Percentiles rank a stretch among this genome's conserved stretches.
Conservation (phyloP, 129 eudicot genomes). For the Helianthus tuberosus region DNA sequence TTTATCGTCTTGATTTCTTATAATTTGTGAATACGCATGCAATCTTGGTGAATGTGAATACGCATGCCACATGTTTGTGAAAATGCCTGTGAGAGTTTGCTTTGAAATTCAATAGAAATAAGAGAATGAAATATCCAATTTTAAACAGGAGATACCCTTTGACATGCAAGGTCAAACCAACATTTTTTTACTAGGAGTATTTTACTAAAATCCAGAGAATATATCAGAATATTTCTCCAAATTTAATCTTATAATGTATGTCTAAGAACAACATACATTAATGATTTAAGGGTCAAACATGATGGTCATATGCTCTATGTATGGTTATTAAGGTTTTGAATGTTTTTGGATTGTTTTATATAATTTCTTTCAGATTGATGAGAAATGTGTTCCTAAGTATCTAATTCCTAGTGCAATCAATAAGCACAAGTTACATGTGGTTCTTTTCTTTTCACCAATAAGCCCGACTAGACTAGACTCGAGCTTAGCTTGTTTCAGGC, state of each 20-base stretch:
- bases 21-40: background rate
- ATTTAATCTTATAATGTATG: background rate
- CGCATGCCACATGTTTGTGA: conserved; percentile 33
- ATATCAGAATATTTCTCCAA: background rate
- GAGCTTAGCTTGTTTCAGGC: too few species aligned
- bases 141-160: background rate
- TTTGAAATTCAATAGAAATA: background rate
- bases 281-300: background rate
- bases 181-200: background rate
- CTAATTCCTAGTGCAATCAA: background rate
- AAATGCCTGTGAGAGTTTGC: conserved; percentile 24
- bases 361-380: background rate
- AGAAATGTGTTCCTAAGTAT: background rate
- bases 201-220: background rate
- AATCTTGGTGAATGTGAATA: background rate
- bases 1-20: conserved; percentile 3
- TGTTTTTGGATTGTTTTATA: background rate
- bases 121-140: background rate
- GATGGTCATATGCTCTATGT: conserved; percentile 22
- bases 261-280: background rate
- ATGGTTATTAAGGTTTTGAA: conserved; percentile 12
- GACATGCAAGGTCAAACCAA: background rate
- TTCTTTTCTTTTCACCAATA: conserved; percentile 23
- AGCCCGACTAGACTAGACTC: too few species aligned
- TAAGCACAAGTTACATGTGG: conserved; percentile 23